phyloP scores from a whole-genome alignment of 2,329 filamentous ascomycete genomes.

The Arthrinium puccinioides region DNA sequence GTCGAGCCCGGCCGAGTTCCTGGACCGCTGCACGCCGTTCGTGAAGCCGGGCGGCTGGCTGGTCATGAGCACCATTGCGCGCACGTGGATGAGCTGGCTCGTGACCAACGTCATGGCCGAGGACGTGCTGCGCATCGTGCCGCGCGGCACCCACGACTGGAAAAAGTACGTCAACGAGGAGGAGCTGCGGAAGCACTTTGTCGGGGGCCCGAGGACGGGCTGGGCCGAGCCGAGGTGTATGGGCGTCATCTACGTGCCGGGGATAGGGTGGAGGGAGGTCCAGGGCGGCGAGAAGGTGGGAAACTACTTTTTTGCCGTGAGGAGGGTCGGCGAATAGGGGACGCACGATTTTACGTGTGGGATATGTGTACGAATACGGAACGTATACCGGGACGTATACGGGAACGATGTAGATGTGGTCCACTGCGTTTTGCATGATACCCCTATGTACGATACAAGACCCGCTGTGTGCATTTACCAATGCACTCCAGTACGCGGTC shows the following conservation, averaged over 20 bases:
- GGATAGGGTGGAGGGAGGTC: conserved; percentile 82
- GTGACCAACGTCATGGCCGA: conserved; percentile 92
- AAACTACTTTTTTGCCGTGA: conserved; percentile 91
- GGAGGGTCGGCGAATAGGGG: conserved; percentile 11
- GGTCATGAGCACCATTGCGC: conserved; percentile 83
- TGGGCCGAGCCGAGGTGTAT: conserved; percentile 58
- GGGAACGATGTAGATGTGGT: background rate
- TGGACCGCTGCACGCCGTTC: conserved; percentile 63
- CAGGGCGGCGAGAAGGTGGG: conserved; percentile 75
- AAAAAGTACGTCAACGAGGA: conserved; percentile 85
- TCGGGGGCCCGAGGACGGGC: conserved; percentile 33
- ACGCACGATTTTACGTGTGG: background rate
- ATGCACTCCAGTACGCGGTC: too few relatives aligned
- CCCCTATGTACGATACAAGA: too few relatives aligned
- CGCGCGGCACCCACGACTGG: conserved; percentile 93
- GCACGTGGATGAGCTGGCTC: conserved; percentile 82
- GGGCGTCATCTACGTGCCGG: conserved; percentile 87
- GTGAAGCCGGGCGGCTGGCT: conserved; percentile 91
- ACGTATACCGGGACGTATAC: background rate
- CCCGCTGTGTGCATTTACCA: too few relatives aligned
- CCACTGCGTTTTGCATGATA: background rate
- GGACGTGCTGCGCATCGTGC: conserved; percentile 79
- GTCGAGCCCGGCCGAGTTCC: conserved; percentile 64
- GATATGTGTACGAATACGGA: background rate
- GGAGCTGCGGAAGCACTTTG: conserved; percentile 59